Base-by-base conservation (phyloP, 495 filamentous ascomycete genomes). In the Extremus antarcticus region DNA sequence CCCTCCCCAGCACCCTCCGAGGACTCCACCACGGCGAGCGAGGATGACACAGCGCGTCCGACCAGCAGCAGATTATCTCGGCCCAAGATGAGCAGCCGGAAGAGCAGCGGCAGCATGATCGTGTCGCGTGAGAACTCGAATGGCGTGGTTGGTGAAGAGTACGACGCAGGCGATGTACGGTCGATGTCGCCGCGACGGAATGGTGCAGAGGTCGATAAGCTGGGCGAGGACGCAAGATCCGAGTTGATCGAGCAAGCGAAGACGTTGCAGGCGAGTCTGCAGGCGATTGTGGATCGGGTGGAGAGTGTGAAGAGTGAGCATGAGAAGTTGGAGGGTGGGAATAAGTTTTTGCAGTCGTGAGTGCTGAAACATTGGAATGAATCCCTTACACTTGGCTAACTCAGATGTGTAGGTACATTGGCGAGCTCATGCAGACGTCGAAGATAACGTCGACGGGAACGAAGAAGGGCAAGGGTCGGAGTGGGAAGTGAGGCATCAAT, bases 181-280 rank as follows among this genome's bases (percentile, higher is more conserved):
- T 84, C 88, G 41, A 98, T 98, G 92, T 95, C 89, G 68, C 92
- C 92, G 0, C 79, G 91, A 56, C 77, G 90, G 61, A 94, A 86
- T 60, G 94, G 82, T 55, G 88, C 88, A 48, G 91, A 98, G 62
- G 74, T 95, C 25, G 86, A 95, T 62, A 78, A 78, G 60, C 76
- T 98, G 73, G 83, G 88, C 50, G 81, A 86, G 64, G 87, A 90
- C 61, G 88, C 90, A 46, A 77, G 83, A 46, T 70, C 78, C 59
- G 77, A 79, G 22, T 69, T 87, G 56, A 79, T 85, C 59, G 80
- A 73, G 76, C 90, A 94, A 71, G 90, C 92, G 47, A 84, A 85
- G 68, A 78, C 78, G 47, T 77, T 97, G 48, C 92, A 98, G 68
- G 84, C 87, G 47, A 90, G 87, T 48, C 79, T 98, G 25, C 74